phyloP scores from a whole-genome alignment of 2,329 filamentous ascomycete species.

The Ophiosphaerella herpotricha region DNA sequence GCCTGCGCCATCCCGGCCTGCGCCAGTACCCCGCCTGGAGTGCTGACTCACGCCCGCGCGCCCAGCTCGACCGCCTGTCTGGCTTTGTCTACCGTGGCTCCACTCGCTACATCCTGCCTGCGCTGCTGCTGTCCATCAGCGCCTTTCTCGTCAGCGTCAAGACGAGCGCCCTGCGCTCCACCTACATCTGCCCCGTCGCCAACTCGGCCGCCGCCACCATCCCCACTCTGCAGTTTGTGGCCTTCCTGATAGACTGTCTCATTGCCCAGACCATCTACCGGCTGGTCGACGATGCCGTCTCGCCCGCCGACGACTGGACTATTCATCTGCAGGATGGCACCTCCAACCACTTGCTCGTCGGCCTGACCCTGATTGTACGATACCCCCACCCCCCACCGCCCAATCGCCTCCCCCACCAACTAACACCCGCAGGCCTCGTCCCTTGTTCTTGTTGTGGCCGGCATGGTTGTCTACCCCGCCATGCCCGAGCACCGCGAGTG shows the following conservation, averaged over 20 bases:
- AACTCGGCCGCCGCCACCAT: conserved; percentile 30
- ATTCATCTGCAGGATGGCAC: conserved; percentile 34
- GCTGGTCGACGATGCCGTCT: conserved; percentile 33
- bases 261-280: conserved; percentile 30
- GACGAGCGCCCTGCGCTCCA: conserved; percentile 35
- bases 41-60: conserved; percentile 25
- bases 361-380: conserved; percentile 36
- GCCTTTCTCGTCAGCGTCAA: conserved; percentile 36
- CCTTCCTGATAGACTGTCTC: conserved; percentile 35
- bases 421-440: conserved; percentile 36
- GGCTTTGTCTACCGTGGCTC: conserved; percentile 33
- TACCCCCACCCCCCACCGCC: neutral
- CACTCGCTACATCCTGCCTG: conserved; percentile 40
- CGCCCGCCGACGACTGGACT: conserved; percentile 26
- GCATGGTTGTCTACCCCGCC: conserved; percentile 33
- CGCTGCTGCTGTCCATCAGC: conserved; percentile 35
- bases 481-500: conserved; percentile 43
- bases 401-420: neutral
- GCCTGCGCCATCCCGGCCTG: conserved; percentile 28
- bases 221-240: conserved; percentile 36
- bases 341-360: conserved; percentile 32
- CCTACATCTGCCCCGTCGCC: conserved; percentile 38
- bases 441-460: conserved; percentile 33
- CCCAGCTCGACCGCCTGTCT: conserved; percentile 30
- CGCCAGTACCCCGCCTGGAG: conserved; percentile 37